Evolutionary conservation across 1,284 basidiomycete genomes (phyloP), one percentile per base, ranked within the genome.

Genomic region (Volvariella volvacea): DNA sequence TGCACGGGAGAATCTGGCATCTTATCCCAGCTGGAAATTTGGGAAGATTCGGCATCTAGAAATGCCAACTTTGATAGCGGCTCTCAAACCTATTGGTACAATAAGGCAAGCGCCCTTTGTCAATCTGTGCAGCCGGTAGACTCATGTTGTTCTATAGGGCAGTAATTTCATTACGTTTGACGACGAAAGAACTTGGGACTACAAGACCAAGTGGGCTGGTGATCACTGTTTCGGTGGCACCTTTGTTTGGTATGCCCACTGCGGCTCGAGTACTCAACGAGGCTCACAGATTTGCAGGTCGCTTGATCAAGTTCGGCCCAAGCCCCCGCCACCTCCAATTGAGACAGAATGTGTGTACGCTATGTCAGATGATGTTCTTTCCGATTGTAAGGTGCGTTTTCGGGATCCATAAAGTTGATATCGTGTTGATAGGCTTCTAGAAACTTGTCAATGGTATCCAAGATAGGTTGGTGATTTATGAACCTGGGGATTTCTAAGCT

Each of bases 191-290:
- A 36, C 34, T 7, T 36, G 34, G 34, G 34, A 50, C 19, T 43
- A 30, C 2, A 53, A 55, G 36, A 42, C 22, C 4, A 39, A 44
- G 10, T 53, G 52, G 22, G 53, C 53, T 12, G 45, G 21, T n/a
- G 30, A 28, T 2, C 46, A 40, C 4, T 55, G 53, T 43, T 53
- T 53, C 45, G 50, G 53, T 8, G 53, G 53, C 7, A 52, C 48
- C 4, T 55, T 53, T 38, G 44, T 52, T 16, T 55, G 53, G 53
- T 36, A 6, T 6, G 25, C 12, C 12, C 25, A 12, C 12, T 12
- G 12, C 12, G 6, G 12, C 12, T 28, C 25, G 6, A 28, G 25
- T 28, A 6, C 25, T n/a, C 25, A 28, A 28, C 12, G 6, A 28
- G 25, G 6, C 25, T 28, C 6, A 28, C 25, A 12, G 6, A 28